phyloP scores from a whole-genome alignment of 225 moss, liverwort and hornwort genomes.

The Thuidium tamariscinum region DNA sequence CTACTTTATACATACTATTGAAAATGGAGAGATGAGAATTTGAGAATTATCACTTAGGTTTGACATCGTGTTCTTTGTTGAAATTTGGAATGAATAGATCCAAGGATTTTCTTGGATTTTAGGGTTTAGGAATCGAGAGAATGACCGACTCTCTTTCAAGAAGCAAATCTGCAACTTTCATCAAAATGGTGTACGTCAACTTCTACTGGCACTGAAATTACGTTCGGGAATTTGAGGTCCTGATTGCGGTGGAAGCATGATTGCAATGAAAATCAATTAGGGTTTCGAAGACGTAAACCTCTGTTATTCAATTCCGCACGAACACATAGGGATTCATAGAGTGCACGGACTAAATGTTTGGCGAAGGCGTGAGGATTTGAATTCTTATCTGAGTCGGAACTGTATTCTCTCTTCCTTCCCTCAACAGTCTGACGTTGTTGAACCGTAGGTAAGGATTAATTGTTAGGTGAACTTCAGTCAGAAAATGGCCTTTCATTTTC shows the following conservation, averaged over 20 bases:
- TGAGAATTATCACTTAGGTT: background rate
- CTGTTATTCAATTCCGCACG: background rate
- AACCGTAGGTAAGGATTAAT: background rate
- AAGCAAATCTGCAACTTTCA: background rate
- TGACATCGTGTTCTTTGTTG: background rate
- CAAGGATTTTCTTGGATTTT: background rate
- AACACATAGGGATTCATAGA: background rate
- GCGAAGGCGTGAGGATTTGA: background rate
- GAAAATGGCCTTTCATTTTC: too few species aligned
- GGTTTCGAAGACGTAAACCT: background rate
- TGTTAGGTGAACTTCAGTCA: too few species aligned
- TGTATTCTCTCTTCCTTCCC: background rate
- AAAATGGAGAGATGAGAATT: background rate
- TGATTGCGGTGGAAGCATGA: background rate
- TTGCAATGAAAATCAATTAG: background rate
- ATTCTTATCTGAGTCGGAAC: background rate
- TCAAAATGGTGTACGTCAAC: slow-evolving; percentile 43
- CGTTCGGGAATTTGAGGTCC: background rate
- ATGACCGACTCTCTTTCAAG: background rate
- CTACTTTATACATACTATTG: background rate
- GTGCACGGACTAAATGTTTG: too few species aligned
- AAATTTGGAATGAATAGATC: background rate
- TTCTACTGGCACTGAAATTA: background rate
- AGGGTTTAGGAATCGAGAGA: background rate
- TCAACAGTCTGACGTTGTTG: background rate